Conservation (phyloP, 768 basidiomycete genomes). For the Termitomyces sp. region DNA sequence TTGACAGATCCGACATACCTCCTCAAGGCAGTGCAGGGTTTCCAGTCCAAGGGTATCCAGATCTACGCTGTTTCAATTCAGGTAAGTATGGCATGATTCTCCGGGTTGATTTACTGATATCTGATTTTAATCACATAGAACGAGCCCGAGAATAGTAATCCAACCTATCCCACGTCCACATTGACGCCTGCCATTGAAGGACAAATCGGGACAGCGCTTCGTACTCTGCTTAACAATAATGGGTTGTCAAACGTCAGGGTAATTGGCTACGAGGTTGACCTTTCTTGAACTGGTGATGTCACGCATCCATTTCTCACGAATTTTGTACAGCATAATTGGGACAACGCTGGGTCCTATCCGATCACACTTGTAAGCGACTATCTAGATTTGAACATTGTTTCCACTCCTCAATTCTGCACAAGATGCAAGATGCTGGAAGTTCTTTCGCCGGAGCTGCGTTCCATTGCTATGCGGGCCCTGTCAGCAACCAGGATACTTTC, state of each 20-base stretch:
- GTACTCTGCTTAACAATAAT: slow-evolving; percentile 56
- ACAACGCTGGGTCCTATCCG: slow-evolving; percentile 56
- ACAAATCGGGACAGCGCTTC: slow-evolving; percentile 48
- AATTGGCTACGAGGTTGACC: slow-evolving; percentile 35
- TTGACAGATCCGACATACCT: slow-evolving; percentile 64
- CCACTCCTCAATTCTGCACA: neutral
- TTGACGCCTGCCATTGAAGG: slow-evolving; percentile 54
- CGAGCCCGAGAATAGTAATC: slow-evolving; percentile 50
- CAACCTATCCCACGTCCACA: slow-evolving; percentile 62
- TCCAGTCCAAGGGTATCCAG: slow-evolving; percentile 51
- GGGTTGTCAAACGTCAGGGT: slow-evolving; percentile 55
- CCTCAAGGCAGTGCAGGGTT: slow-evolving; percentile 66
- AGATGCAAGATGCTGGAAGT: slow-evolving; percentile 48
- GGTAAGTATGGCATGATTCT: neutral
- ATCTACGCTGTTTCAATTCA: slow-evolving; percentile 63
- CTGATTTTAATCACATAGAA: slow-evolving; percentile 21
- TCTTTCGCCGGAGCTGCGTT: slow-evolving; percentile 64
- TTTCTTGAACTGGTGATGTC: neutral
- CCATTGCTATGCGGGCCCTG: slow-evolving; percentile 53
- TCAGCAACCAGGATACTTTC: slow-evolving; percentile 13
- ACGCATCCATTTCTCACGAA: neutral
- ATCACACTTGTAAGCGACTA: slow-evolving; percentile 32
- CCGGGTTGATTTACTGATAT: no score
- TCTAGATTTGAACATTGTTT: neutral
- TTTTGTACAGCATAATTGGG: slow-evolving; percentile 58